Evolutionary conservation across 768 basidiomycete species (phyloP).

Genomic region (Boletus tomentosulus): DNA sequence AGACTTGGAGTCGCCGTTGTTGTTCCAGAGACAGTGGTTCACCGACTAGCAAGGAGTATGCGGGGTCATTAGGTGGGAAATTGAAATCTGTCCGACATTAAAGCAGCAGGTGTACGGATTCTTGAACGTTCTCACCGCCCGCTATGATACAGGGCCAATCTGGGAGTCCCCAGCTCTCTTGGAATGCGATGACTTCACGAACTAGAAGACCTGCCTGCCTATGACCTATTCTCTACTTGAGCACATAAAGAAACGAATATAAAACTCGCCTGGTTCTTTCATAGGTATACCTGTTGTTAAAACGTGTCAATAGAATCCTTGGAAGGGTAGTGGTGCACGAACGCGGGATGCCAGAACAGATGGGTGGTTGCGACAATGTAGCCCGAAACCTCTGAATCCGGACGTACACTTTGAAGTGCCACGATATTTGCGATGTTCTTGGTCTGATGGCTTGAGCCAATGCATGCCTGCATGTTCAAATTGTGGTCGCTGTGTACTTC

Average conservation of each 20-base stretch:
- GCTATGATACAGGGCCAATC: conserved; percentile 80
- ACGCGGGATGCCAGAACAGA: conserved; percentile 94
- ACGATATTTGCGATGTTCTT: conserved; percentile 79
- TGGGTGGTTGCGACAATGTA: conserved; percentile 85
- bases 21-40: conserved; percentile 55
- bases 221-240: conserved; percentile 1
- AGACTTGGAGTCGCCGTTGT: conserved; percentile 46
- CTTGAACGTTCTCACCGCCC: conserved; percentile 55
- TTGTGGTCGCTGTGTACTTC: conserved; percentile 41
- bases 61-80: conserved; percentile 75
- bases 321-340: conserved; percentile 21
- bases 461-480: conserved; percentile 30
- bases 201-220: conserved; percentile 79
- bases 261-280: conserved; percentile 71
- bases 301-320: neutral
- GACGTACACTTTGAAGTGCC: conserved; percentile 48
- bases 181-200: conserved; percentile 57
- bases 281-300: conserved; percentile 48
- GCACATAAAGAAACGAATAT: neutral
- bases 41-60: conserved; percentile 73
- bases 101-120: neutral
- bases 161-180: conserved; percentile 37
- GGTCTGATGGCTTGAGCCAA: conserved; percentile 63
- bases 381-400: conserved; percentile 40
- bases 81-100: conserved; percentile 70